Conservation (phyloP, 192 early-diverging fungal species). For the Haplosporangium gracile region DNA sequence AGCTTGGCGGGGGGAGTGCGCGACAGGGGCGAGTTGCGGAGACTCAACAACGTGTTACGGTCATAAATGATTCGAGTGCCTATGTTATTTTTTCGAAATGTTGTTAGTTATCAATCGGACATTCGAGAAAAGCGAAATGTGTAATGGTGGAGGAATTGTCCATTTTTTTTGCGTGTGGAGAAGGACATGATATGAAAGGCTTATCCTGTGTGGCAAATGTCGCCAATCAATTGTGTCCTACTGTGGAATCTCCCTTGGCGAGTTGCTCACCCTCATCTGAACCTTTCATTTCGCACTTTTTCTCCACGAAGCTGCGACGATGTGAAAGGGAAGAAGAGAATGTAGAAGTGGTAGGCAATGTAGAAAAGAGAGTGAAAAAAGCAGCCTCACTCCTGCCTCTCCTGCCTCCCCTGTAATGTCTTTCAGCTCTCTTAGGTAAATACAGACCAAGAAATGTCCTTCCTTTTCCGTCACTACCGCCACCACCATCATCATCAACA, state of each 20-base stretch:
- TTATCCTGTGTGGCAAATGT: too few relatives aligned
- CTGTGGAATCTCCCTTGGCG: not conserved
- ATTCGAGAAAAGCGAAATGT: not conserved
- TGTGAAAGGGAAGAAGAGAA: not conserved
- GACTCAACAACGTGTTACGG: constrained; percentile 69
- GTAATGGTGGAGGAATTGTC: too few relatives aligned
- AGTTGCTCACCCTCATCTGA: not conserved
- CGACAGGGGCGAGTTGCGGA: constrained; percentile 72
- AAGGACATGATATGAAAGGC: not conserved
- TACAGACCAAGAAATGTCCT: not conserved
- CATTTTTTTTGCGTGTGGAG: too few relatives aligned
- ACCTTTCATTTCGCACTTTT: not conserved
- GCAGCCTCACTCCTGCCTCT: not conserved
- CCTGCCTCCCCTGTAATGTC: not conserved
- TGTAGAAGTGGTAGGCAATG: not conserved
- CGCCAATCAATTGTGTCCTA: not conserved
- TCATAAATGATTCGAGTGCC: constrained; percentile 77
- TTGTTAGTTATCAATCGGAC: not conserved
- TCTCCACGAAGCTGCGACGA: not conserved
- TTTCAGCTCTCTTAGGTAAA: too few relatives aligned
- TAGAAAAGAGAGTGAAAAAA: not conserved
- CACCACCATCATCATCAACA: not conserved
- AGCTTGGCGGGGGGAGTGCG: constrained; percentile 70
- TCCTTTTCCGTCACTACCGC: not conserved
- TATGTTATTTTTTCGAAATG: constrained; percentile 1